Evolutionary conservation across 2,329 filamentous ascomycete species (phyloP), one percentile per base, ranked within the genome.

Genomic region (Karstenula rhodostoma): DNA sequence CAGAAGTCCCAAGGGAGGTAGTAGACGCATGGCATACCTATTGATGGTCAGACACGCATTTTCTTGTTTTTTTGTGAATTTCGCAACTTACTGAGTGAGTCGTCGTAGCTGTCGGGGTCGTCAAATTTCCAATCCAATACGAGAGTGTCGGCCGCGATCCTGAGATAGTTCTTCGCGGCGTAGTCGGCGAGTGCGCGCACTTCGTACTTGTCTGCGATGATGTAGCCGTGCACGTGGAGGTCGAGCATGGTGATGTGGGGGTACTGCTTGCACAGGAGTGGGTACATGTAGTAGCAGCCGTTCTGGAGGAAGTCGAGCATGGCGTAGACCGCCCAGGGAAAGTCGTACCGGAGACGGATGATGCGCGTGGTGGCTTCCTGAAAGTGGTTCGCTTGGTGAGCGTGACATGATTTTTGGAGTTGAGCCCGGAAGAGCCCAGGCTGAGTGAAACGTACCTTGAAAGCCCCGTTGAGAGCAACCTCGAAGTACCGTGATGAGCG

Each of bases 161-260:
- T 50, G 22, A 63, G 40, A 43, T 72, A 73, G 32, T 63, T 48
- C 4, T 27, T 42, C 4, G 65, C 53, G 6, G 66, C 64, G 44
- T 64, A 56, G 1, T 59, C 32, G 40, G 52, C 55, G 23, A 74
- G 54, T 5, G 37, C 25, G 6, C 56, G 35, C 10, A 73, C 22
- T 4, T 57, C 42, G 54, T 74, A 74, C 43, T 71, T 72, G 43
- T 19, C 56, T 12, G 64, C 67, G 5, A 62, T 51, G 29, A 69
- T 40, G 61, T 73, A 73, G n/a, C 60, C 60, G 42, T 73, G 71
- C 17, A 73, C 43, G 51, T 73, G 68, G 1, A 68, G 58, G 51
- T 74, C 72, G 2, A 71, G 63, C 35, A 66, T 54, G 8, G 68
- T 72, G 42, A 69, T 61, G 25, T 59, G 44, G 8, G 67, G 66